Conservation (phyloP, 2,329 filamentous ascomycete genomes). For the Pseudonectria foliicola region DNA sequence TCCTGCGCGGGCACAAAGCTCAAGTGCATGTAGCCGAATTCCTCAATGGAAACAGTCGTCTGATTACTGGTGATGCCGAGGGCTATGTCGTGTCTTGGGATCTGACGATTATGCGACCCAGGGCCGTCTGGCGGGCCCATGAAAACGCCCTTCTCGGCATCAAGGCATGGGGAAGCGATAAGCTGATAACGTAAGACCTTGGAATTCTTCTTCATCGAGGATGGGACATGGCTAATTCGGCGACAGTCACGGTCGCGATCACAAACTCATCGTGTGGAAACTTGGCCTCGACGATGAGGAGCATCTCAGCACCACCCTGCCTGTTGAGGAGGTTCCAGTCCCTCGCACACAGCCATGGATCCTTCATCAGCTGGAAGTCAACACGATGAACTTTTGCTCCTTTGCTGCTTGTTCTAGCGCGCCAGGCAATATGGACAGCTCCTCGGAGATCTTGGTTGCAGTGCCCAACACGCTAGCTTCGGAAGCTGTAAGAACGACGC, state of each 20-base stretch:
- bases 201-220: background rate
- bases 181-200: constrained; percentile 69
- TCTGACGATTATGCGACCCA: constrained; percentile 69
- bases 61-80: constrained; percentile 82
- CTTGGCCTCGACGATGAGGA: constrained; percentile 54
- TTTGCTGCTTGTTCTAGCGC: constrained; percentile 56
- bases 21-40: constrained; percentile 75
- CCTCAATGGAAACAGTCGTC: constrained; percentile 62
- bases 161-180: constrained; percentile 61
- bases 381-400: constrained; percentile 91
- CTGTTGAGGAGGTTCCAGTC: constrained; percentile 53
- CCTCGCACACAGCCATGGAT: constrained; percentile 67
- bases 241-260: constrained; percentile 78
- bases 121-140: constrained; percentile 83
- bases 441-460: constrained; percentile 56
- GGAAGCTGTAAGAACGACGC: constrained; percentile 47
- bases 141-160: constrained; percentile 68
- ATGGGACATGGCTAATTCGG: background rate
- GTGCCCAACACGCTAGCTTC: constrained; percentile 72
- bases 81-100: constrained; percentile 87
- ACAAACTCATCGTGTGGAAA: constrained; percentile 80
- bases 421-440: constrained; percentile 15
- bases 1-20: constrained; percentile 78
- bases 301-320: constrained; percentile 59
- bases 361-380: constrained; percentile 76